phyloP scores from a whole-genome alignment of 2,329 filamentous ascomycete genomes.

The Fusarium siculi region DNA sequence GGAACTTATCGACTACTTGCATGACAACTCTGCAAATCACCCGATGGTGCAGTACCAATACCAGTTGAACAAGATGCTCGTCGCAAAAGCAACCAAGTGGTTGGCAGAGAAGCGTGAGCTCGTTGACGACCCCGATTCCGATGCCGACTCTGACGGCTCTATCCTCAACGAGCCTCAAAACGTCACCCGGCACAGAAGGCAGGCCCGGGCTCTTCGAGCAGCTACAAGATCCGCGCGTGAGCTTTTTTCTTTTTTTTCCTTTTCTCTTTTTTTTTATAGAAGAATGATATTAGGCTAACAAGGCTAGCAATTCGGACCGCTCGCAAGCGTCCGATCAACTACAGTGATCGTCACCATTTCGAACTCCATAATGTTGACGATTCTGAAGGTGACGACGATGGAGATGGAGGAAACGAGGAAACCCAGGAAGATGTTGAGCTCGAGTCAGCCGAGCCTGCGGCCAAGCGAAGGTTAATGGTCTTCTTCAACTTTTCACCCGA shows the following conservation, averaged over 20 bases:
- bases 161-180: not conserved
- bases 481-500: not conserved
- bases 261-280: no score
- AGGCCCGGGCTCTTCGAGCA: not conserved
- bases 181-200: not conserved
- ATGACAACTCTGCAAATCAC: not conserved
- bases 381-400: not conserved
- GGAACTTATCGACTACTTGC: not conserved
- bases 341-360: not conserved
- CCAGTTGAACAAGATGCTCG: not conserved
- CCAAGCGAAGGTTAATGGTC: not conserved
- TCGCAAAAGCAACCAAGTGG: not conserved
- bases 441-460: not conserved
- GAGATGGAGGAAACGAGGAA: not conserved
- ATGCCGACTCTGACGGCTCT: not conserved
- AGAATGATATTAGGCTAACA: not conserved
- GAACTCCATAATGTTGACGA: not conserved
- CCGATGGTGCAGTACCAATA: fast-evolving
- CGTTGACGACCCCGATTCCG: fast-evolving
- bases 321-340: not conserved
- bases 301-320: not conserved
- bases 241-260: not conserved
- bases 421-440: not conserved
- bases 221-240: not conserved
- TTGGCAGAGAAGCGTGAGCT: not conserved